Conservation (phyloP, 2,329 filamentous ascomycete genomes). For the Colletotrichum siamense region DNA sequence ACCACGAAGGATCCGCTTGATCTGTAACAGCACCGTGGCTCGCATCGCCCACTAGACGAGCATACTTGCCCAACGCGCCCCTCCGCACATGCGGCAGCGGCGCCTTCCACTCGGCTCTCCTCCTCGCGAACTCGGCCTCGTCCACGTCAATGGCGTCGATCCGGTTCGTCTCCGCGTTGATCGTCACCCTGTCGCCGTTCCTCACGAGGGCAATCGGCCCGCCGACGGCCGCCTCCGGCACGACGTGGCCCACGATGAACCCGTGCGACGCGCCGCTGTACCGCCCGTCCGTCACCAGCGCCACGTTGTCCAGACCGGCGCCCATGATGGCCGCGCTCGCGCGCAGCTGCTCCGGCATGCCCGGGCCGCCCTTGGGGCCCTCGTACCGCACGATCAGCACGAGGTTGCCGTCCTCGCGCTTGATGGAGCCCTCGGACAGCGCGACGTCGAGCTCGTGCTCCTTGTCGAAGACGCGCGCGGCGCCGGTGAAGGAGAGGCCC, state of each 20-base stretch:
- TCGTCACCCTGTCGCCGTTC: slow-evolving; percentile 84
- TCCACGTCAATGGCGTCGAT: slow-evolving; percentile 70
- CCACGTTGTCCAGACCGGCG: slow-evolving; percentile 84
- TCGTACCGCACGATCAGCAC: slow-evolving; percentile 94
- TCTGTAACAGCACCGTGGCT: slow-evolving; percentile 92
- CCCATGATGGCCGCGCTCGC: slow-evolving; percentile 92
- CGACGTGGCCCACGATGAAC: slow-evolving; percentile 93
- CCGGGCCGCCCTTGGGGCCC: slow-evolving; percentile 89
- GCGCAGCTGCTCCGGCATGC: slow-evolving; percentile 95
- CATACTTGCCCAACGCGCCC: slow-evolving; percentile 90
- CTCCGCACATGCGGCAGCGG: slow-evolving; percentile 77
- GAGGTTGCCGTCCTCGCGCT: slow-evolving; percentile 69
- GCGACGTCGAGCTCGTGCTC: slow-evolving; percentile 80
- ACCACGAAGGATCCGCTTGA: slow-evolving; percentile 35
- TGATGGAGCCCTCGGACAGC: slow-evolving; percentile 70
- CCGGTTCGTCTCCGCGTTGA: slow-evolving; percentile 81
- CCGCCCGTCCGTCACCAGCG: slow-evolving; percentile 89
- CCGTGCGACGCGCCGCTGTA: slow-evolving; percentile 90
- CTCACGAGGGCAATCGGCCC: slow-evolving; percentile 85
- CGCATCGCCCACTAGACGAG: slow-evolving; percentile 84
- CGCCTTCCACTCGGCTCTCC: slow-evolving; percentile 71
- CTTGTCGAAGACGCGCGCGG: slow-evolving; percentile 85
- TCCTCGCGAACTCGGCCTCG: slow-evolving; percentile 71
- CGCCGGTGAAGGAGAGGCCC: slow-evolving; percentile 80
- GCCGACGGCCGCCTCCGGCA: slow-evolving; percentile 87